Evolutionary conservation across 495 filamentous ascomycete genomes (phyloP).

Genomic region (Trichoderma reesei): DNA sequence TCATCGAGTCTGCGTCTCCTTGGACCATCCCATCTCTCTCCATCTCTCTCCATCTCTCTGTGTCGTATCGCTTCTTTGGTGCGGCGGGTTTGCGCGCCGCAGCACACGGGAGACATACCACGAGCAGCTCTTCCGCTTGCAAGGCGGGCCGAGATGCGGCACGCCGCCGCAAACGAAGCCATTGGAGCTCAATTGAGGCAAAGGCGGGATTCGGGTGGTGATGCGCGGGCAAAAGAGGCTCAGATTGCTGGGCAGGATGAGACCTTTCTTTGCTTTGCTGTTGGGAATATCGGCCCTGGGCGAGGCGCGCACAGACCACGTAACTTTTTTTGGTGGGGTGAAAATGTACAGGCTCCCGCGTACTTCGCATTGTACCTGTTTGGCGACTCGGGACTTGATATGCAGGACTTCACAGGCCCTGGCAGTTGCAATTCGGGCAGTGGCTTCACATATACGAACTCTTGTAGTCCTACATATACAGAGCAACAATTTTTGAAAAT

Average conservation of each 20-base stretch:
- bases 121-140: neutral
- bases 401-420: no score
- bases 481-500: no score
- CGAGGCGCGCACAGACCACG: constrained; percentile 5
- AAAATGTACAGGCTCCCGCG: neutral
- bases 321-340: constrained; percentile 9
- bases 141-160: constrained; percentile 8
- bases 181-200: constrained; percentile 10
- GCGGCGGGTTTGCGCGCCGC: neutral
- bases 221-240: neutral
- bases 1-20: neutral
- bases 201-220: neutral
- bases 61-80: constrained; percentile 44
- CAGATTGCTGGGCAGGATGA: neutral
- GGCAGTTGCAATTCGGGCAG: no score
- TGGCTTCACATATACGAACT: no score
- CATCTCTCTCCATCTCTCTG: constrained; percentile 32
- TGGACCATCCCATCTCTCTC: constrained; percentile 12
- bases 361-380: no score
- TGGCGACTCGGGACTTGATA: no score
- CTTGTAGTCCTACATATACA: no score
- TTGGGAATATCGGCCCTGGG: neutral
- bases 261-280: constrained; percentile 8
- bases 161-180: constrained; percentile 10
- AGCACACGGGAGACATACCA: neutral